Conservation (phyloP, 2,329 filamentous ascomycete species). For the Colletotrichum paranaense region DNA sequence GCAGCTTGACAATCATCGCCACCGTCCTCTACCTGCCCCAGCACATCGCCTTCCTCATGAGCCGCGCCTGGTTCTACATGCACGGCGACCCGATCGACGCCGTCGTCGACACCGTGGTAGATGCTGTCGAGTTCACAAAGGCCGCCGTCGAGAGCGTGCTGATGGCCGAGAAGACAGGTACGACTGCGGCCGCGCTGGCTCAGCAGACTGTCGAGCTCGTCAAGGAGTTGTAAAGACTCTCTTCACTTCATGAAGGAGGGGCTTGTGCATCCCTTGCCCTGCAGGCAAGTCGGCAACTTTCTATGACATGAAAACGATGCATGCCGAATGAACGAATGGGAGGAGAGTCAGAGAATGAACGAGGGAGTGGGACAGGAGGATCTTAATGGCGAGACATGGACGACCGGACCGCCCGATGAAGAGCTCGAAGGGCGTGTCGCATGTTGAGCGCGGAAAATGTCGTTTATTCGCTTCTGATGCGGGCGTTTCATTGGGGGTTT, state of each 20-base stretch:
- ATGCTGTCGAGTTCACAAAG: constrained; percentile 59
- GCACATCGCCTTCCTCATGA: constrained; percentile 84
- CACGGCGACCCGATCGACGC: constrained; percentile 78
- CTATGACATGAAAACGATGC: constrained; percentile 7
- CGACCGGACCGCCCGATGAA: constrained; percentile 27
- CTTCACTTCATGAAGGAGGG: no score
- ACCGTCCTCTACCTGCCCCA: constrained; percentile 93
- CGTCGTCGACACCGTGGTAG: constrained; percentile 73
- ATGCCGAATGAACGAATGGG: background rate
- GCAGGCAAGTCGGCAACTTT: background rate
- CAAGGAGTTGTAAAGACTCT: constrained; percentile 48
- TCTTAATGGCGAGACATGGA: constrained; percentile 13
- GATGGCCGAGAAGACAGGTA: constrained; percentile 28
- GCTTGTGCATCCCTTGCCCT: no score
- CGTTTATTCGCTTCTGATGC: background rate
- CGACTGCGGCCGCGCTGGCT: constrained; percentile 29
- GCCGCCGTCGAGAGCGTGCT: constrained; percentile 50
- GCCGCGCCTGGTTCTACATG: constrained; percentile 94
- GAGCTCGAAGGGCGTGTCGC: constrained; percentile 31
- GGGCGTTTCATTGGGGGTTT: constrained; percentile 1
- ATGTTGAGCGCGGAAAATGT: background rate
- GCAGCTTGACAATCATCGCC: constrained; percentile 87
- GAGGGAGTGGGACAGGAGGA: background rate
- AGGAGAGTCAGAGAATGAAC: background rate
- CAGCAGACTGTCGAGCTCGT: constrained; percentile 43